Conservation (phyloP, 192 early-diverging fungal species). For the Anaeromyces robustus region DNA sequence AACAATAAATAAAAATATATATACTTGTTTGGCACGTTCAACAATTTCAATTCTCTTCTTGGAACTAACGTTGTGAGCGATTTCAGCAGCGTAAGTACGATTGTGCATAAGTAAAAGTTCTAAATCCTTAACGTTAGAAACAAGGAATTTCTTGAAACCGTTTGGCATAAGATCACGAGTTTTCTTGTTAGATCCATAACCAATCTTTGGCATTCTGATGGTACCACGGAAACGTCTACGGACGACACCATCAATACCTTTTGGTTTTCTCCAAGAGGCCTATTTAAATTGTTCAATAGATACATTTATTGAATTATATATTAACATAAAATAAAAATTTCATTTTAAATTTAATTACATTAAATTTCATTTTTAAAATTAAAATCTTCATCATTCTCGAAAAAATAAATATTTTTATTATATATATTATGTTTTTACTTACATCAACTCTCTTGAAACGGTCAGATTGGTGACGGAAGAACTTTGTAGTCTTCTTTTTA, state of each 20-base stretch:
- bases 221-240: conserved; percentile 97
- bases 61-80: conserved; percentile 91
- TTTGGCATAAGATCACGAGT: conserved; percentile 93
- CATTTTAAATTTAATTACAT: no score
- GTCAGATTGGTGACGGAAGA: conserved; percentile 96
- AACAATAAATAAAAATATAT: background rate
- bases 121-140: conserved; percentile 82
- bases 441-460: conserved; percentile 89
- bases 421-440: conserved; percentile 9
- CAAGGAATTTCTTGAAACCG: conserved; percentile 97
- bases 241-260: conserved; percentile 98
- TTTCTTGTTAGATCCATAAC: conserved; percentile 93
- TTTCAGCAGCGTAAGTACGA: conserved; percentile 96
- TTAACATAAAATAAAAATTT: no score
- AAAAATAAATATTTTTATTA: no score
- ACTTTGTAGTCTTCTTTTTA: conserved; percentile 97
- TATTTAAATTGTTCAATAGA: conserved; percentile 10
- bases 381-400: no score
- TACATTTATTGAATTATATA: no score
- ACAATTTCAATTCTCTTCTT: conserved; percentile 85
- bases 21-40: conserved; percentile 73
- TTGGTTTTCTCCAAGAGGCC: conserved; percentile 97
- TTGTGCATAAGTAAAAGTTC: conserved; percentile 96
- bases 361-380: no score
- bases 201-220: conserved; percentile 98